phyloP scores from a whole-genome alignment of 768 basidiomycete species.

The Lactarius quietus region DNA sequence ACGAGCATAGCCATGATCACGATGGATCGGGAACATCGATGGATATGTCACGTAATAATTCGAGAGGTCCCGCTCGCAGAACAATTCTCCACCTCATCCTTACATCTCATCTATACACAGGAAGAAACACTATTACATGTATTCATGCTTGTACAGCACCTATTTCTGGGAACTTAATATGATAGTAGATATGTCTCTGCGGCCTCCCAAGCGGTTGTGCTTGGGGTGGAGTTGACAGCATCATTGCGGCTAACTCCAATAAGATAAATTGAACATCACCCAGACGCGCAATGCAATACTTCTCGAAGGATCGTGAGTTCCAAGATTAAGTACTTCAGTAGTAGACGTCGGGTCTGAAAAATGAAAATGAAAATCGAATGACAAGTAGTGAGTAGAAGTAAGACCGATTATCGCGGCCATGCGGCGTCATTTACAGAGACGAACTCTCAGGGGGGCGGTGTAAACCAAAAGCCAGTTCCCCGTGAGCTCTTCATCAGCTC shows the following conservation, averaged over 20 bases:
- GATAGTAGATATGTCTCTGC: constrained; percentile 15
- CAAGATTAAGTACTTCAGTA: constrained; percentile 22
- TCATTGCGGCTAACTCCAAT: constrained; percentile 25
- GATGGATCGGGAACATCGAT: constrained; percentile 24
- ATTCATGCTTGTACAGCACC: constrained; percentile 18
- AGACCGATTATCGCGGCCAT: constrained; percentile 23
- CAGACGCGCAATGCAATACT: constrained; percentile 17
- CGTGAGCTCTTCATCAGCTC: constrained; percentile 21
- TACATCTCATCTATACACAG: constrained; percentile 5
- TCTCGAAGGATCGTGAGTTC: constrained; percentile 23
- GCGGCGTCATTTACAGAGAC: constrained; percentile 20
- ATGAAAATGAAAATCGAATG: constrained; percentile 15
- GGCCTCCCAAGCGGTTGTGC: constrained; percentile 7
- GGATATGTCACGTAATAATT: constrained; percentile 23
- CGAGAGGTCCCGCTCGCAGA: constrained; percentile 3
- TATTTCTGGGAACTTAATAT: constrained; percentile 20
- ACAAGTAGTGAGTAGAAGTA: constrained; percentile 10
- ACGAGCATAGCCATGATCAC: constrained; percentile 21
- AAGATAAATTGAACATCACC: constrained; percentile 22
- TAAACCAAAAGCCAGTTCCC: constrained; percentile 23
- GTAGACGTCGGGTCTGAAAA: constrained; percentile 20
- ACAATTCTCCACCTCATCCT: constrained; percentile 16
- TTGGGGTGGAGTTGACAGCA: constrained; percentile 23
- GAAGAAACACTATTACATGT: constrained; percentile 15
- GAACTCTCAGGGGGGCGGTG: constrained; percentile 19